Conservation (phyloP, 352 stramenopile species). For the Phytophthora chlamydospora region DNA sequence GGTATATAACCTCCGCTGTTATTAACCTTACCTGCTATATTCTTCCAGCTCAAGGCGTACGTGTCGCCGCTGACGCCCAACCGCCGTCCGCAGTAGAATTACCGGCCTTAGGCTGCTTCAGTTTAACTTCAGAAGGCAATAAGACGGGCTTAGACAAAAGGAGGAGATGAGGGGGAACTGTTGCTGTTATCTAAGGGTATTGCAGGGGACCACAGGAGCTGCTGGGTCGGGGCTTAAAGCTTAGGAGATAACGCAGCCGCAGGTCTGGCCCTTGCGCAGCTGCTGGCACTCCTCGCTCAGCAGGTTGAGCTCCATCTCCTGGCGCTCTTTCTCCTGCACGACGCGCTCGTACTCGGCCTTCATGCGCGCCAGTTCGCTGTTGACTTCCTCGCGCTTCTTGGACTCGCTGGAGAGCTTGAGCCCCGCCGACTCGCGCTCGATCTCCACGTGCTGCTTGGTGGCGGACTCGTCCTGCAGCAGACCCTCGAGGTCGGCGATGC, state of each 20-base stretch:
- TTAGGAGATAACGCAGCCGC: conserved; percentile 77
- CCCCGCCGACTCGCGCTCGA: conserved; percentile 78
- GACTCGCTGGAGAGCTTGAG: conserved; percentile 66
- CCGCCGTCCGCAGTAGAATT: conserved; percentile 50
- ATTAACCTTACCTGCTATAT: conserved; percentile 6
- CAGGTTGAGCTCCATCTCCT: conserved; percentile 82
- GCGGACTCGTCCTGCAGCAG: conserved; percentile 65
- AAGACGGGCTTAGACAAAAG: conserved; percentile 15
- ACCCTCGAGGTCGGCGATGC: conserved; percentile 70
- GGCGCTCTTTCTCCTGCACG: conserved; percentile 80
- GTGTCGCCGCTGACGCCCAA: conserved; percentile 79
- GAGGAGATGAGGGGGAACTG: neutral
- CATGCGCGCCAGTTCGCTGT: conserved; percentile 66
- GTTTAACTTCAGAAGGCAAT: conserved; percentile 25
- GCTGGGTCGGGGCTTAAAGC: neutral
- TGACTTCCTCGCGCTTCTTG: conserved; percentile 61
- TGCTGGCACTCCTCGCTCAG: conserved; percentile 81
- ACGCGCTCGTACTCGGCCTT: conserved; percentile 76
- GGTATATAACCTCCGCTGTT: neutral
- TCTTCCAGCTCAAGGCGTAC: conserved; percentile 78
- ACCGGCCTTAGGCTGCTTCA: conserved; percentile 4
- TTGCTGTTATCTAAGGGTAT: conserved; percentile 28
- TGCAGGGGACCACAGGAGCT: conserved; percentile 19
- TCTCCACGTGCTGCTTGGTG: conserved; percentile 74
- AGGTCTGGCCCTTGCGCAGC: conserved; percentile 72